phyloP scores from a whole-genome alignment of 2,329 filamentous ascomycete genomes.

The Fragosphaeria purpurea region DNA sequence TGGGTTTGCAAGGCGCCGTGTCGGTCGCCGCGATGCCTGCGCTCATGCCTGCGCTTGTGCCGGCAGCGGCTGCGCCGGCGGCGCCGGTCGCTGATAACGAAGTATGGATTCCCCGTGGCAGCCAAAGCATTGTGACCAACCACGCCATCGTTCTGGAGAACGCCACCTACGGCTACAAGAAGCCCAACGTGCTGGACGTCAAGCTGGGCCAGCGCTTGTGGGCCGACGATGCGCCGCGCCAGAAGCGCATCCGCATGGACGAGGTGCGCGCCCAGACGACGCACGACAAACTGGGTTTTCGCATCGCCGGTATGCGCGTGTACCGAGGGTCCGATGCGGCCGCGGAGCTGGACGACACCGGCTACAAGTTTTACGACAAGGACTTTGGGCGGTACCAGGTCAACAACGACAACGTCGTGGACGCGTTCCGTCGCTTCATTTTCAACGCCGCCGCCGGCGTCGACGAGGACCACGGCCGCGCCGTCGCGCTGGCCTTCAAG shows the following conservation, averaged over 20 bases:
- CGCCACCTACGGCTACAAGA: slow-evolving; percentile 66
- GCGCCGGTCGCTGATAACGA: slow-evolving; percentile 16
- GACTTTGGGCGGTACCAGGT: slow-evolving; percentile 48
- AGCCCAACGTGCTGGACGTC: slow-evolving; percentile 84
- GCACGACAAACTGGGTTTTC: slow-evolving; percentile 49
- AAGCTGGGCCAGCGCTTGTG: slow-evolving; percentile 83
- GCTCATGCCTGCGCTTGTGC: neutral
- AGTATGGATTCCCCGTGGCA: slow-evolving; percentile 39
- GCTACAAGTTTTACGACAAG: slow-evolving; percentile 52
- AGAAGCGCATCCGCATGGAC: slow-evolving; percentile 52
- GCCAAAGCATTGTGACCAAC: slow-evolving; percentile 60
- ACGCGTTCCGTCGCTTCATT: slow-evolving; percentile 46
- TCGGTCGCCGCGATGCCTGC: neutral
- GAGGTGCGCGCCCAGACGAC: slow-evolving; percentile 50
- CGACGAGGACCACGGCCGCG: slow-evolving; percentile 45
- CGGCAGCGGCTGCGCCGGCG: neutral
- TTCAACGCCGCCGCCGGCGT: slow-evolving; percentile 50
- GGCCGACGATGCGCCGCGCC: slow-evolving; percentile 58
- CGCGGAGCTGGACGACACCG: slow-evolving; percentile 39
- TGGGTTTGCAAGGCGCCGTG: slow-evolving; percentile 6
- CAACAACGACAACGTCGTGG: slow-evolving; percentile 41
- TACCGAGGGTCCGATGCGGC: slow-evolving; percentile 39
- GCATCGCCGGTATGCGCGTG: slow-evolving; percentile 56
- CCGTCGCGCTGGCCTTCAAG: slow-evolving; percentile 44
- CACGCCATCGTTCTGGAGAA: slow-evolving; percentile 79